Base-by-base conservation (phyloP, 768 basidiomycete genomes). In the Lactarius hengduanensis region DNA sequence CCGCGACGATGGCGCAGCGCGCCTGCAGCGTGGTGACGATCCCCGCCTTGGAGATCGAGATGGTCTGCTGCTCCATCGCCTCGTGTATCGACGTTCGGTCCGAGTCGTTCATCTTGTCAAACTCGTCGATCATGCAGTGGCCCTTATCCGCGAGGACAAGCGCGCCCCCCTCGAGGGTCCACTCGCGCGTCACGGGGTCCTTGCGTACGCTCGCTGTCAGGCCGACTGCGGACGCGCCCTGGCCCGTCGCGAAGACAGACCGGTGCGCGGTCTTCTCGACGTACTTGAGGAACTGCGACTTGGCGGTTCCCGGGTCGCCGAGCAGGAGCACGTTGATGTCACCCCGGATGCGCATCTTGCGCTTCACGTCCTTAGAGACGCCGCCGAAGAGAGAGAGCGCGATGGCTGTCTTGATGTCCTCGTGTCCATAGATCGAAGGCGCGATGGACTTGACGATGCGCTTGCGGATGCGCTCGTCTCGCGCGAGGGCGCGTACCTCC, bases 51-150 rank as follows among this genome's bases (percentile, higher is more conserved):
- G 96, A 94, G 73, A 99, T 98, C 4, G 97, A 98, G 71, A 99
- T 99, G 15, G 94, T 91, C 76, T 98, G 97, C 78, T 99, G 97
- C 75, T 99, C 97, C 97, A 99, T 99, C 1, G 97, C 97, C 76
- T 99, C 97, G 81, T 98, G 97, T 73, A 99, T 98, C 4, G 95
- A 97, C 18, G 96, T 98, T 72, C 96, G 84, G 76, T 99, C 96
- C 18, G 93, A 85, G 73, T 98, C 97, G 78, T 98, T 98, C 97
- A 99, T 99, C 82, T 99, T 99, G 81, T 99, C 97, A 76, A 99
- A 98, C 76, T 98, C 97, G 78, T 99, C 97, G 71, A 99, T 99
- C 43, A 98, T 81, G 74, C 97, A 98, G 32, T 91, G 93, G 15
- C 97, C 97, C 78, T 96, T 97, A 78, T 99, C 97, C 2, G 97